A percentile compares a stretch with the other conserved stretches of the same genome.
phyloP scores from a whole-genome alignment of 306 rosid genomes.

The Chamaecrista fasciculata region DNA sequence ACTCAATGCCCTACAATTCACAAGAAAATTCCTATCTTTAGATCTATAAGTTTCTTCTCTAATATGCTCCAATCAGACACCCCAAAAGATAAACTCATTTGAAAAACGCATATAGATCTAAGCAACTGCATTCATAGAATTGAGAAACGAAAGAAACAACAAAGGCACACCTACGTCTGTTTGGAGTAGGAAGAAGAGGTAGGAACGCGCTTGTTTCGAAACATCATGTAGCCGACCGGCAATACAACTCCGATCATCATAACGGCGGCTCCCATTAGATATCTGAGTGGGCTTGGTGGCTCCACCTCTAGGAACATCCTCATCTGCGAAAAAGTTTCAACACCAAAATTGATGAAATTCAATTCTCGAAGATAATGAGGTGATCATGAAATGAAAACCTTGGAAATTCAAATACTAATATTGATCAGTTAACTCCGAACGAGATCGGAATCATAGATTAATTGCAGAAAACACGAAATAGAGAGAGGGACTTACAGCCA shows the following conservation, averaged over 20 bases:
- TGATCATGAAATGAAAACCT: not conserved
- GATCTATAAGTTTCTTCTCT: slow-evolving; percentile 1
- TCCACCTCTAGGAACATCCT: slow-evolving; percentile 63
- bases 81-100: not conserved
- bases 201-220: slow-evolving; percentile 94
- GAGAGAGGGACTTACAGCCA: slow-evolving; percentile 46
- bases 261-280: slow-evolving; percentile 78
- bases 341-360: not conserved
- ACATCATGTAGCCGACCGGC: slow-evolving; percentile 98
- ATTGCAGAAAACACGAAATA: no score
- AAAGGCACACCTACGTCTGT: slow-evolving; percentile 99
- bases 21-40: not conserved
- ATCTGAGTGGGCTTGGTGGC: slow-evolving; percentile 83
- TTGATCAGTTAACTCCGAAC: not conserved
- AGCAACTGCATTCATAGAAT: not conserved
- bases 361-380: not conserved
- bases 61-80: not conserved
- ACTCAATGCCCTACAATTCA: not conserved
- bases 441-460: slow-evolving; percentile 32
- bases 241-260: slow-evolving; percentile 98
- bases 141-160: not conserved
- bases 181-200: slow-evolving; percentile 86
- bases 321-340: slow-evolving; percentile 39
- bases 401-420: not conserved
- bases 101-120: not conserved